Evolutionary conservation across 2,329 filamentous ascomycete species (phyloP), one percentile per base, ranked within the genome.

Genomic region (Canariomyces notabilis): DNA sequence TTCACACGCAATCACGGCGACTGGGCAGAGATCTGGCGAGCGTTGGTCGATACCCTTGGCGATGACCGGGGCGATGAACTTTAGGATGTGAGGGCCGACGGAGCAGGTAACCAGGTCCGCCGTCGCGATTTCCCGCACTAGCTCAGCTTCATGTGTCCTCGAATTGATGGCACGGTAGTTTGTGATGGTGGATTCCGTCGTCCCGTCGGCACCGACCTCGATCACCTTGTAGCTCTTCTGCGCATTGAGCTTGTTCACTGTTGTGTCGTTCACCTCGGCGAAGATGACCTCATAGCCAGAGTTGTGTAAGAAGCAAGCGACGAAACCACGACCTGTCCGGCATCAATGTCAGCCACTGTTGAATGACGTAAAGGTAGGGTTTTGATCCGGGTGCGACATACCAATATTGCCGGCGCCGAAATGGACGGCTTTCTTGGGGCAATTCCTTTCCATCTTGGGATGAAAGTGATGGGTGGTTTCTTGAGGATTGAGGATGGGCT

Each of bases 161-260:
- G 89, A 94, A 81, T 97, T 96, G 78, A 97, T 86, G 68, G 93
- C 93, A 43, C 89, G 87, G 77, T 95, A 97, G 74, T 96, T 93
- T 68, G 87, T 86, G 70, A 98, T 95, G 59, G 74, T 85, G 69
- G 87, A 89, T 61, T 82, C 82, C 46, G 77, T 79, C 61, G 89
- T 89, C 58, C 87, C 89, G 50, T 94, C 85, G 40, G 82, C 77
- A 56, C 89, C 89, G 59, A 96, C 89, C 72, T 96, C 90, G 50
- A 91, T 94, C 64, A 98, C 91, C 54, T 85, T 83, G 78, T 97
- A 98, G 12, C 81, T 85, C 46, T 82, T 75, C 39, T 80, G 77
- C 16, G 75, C 70, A 65, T 97, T 89, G 57, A 98, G 79, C 43
- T 77, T 70, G 59, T 91, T 75, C 65, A 97, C 93, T 53, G 96